Percentiles rank a stretch among this genome's conserved stretches.
Conservation (phyloP, 768 basidiomycete genomes). For the Cystofilobasidium ferigula region DNA sequence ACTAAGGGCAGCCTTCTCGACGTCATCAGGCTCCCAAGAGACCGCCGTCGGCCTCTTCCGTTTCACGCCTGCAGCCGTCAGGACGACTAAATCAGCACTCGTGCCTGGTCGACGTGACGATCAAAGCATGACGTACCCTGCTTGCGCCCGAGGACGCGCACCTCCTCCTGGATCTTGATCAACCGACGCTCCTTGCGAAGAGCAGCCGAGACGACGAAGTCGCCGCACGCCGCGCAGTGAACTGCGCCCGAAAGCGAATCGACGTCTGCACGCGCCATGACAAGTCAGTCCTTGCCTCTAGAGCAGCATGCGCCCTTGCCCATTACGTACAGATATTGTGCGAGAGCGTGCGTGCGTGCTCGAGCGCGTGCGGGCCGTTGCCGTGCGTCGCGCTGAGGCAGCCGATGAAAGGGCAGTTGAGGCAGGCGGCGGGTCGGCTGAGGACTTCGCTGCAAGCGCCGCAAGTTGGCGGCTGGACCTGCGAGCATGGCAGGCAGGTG, state of each 20-base stretch:
- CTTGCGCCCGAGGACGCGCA: not conserved
- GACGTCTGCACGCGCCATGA: conserved; percentile 40
- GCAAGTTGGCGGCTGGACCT: conserved; percentile 47
- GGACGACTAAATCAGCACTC: not conserved
- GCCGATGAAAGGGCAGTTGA: conserved; percentile 58
- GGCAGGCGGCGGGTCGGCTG: conserved; percentile 58
- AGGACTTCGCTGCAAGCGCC: conserved; percentile 50
- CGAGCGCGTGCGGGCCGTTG: conserved; percentile 46
- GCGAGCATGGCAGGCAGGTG: not conserved
- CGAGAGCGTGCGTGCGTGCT: conserved; percentile 63
- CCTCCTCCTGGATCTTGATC: conserved; percentile 7
- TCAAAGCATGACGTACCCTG: not conserved
- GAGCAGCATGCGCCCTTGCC: conserved; percentile 54
- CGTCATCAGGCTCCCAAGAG: conserved; percentile 44
- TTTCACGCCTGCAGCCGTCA: not conserved
- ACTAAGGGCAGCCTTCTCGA: conserved; percentile 45
- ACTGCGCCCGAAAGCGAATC: conserved; percentile 38
- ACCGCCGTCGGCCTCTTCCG: not conserved
- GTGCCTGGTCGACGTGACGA: not conserved
- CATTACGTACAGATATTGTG: conserved; percentile 67
- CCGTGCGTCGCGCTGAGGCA: conserved; percentile 42
- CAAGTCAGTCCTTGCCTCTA: conserved; percentile 43
- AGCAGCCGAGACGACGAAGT: not conserved
- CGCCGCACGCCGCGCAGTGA: conserved; percentile 2
- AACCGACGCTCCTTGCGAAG: conserved; percentile 7